Percentiles rank a stretch among this genome's conserved stretches.
phyloP scores from a whole-genome alignment of 495 filamentous ascomycete genomes.

The Xylaria grammica region DNA sequence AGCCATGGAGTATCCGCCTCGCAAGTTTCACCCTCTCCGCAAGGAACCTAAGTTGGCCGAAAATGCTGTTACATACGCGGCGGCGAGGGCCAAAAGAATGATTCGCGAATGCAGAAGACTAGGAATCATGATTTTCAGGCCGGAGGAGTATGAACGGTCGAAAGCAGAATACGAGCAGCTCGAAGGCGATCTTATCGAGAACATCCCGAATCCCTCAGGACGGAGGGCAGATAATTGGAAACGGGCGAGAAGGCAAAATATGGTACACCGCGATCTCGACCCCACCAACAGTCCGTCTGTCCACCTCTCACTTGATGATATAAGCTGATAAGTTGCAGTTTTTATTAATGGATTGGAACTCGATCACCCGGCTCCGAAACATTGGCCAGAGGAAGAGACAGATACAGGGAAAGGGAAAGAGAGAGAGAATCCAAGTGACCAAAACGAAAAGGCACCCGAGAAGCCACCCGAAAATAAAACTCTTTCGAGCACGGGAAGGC shows the following conservation, averaged over 20 bases:
- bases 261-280: conserved; percentile 21
- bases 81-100: conserved; percentile 3
- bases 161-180: background rate
- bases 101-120: background rate
- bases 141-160: background rate
- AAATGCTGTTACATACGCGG: background rate
- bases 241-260: conserved; percentile 11
- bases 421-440: background rate
- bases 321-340: conserved; percentile 12
- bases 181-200: conserved; percentile 13
- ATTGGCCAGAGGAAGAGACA: background rate
- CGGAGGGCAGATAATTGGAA: background rate
- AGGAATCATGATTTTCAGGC: background rate
- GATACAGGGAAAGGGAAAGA: background rate
- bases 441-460: background rate
- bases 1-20: conserved; percentile 25
- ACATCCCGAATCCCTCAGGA: background rate
- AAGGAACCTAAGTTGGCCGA: background rate
- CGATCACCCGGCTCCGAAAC: background rate
- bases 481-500: background rate
- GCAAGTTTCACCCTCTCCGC: conserved; percentile 15
- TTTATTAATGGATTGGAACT: conserved; percentile 18
- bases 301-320: background rate
- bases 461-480: background rate
- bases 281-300: conserved; percentile 18